Evolutionary conservation across 345 rosid species (phyloP).

Genomic region (Raphanus raphanistrum): DNA sequence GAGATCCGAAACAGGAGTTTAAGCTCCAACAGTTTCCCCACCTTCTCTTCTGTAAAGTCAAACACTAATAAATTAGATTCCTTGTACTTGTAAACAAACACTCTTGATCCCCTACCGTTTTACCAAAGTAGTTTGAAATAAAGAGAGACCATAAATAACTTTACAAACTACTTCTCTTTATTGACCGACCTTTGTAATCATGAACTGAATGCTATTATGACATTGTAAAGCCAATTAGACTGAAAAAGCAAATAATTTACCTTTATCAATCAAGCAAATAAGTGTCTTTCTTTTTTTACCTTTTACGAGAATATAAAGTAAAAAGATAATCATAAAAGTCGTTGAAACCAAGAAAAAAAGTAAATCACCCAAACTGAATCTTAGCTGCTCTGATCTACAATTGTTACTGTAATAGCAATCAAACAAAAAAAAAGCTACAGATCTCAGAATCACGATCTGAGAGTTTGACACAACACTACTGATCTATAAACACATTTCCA

Average conservation of each 20-base stretch:
- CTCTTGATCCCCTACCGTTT: neutral
- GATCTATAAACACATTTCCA: constrained; percentile 12
- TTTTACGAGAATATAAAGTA: constrained; percentile 15
- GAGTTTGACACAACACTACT: neutral
- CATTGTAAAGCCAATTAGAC: constrained; percentile 26
- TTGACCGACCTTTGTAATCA: neutral
- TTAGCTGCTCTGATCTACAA: constrained; percentile 5
- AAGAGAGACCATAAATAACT: neutral
- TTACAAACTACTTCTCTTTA: neutral
- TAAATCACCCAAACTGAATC: neutral
- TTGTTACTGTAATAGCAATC: neutral
- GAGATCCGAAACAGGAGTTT: constrained; percentile 77
- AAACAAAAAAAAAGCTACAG: neutral
- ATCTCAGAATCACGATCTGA: constrained; percentile 13
- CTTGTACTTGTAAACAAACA: neutral
- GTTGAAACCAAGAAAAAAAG: constrained; percentile 16
- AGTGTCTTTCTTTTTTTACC: neutral
- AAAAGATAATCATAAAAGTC: constrained; percentile 3
- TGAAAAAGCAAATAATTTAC: neutral
- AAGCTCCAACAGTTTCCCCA: constrained; percentile 88
- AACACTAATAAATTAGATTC: constrained; percentile 14
- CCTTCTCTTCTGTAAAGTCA: constrained; percentile 63
- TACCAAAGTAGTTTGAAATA: neutral
- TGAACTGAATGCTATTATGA: neutral
- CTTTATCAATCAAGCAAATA: constrained; percentile 6